These are phyloP conservation scores for Grammothele lineata DNA, from an alignment of 768 basidiomycete species.

Conservation along the genomic window DNA sequence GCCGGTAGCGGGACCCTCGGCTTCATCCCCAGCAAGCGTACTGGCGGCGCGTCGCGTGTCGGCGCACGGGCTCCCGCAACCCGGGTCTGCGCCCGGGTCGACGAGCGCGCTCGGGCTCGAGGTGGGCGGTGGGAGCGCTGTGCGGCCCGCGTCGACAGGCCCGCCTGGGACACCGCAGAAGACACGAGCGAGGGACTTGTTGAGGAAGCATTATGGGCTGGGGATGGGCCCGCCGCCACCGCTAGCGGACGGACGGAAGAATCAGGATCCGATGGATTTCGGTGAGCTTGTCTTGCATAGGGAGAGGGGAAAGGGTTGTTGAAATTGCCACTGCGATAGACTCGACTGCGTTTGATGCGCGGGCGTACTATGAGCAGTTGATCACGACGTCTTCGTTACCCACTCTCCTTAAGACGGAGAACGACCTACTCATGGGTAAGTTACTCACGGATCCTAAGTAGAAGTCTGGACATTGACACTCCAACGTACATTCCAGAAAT, in stretches of 20 bases:
- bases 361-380: conserved; percentile 79
- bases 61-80: background rate
- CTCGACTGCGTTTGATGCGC: conserved; percentile 78
- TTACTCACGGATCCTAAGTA: background rate
- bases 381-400: conserved; percentile 78
- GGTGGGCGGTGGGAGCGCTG: background rate
- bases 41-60: background rate
- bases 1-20: background rate
- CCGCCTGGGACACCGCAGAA: conserved; percentile 17
- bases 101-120: background rate
- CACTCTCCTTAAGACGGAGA: conserved; percentile 72
- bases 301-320: background rate
- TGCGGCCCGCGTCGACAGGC: background rate
- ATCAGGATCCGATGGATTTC: conserved; percentile 76
- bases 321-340: conserved; percentile 38
- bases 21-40: background rate
- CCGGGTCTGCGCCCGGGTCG: conserved; percentile 1
- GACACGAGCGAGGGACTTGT: conserved; percentile 61
- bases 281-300: conserved; percentile 38
- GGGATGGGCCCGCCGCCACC: conserved; percentile 71
- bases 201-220: conserved; percentile 86
- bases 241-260: conserved; percentile 40
- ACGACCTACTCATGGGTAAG: conserved; percentile 71
- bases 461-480: background rate
- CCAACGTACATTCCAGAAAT: conserved; percentile 53